These are phyloP conservation scores for Hysterium pulicare DNA, from an alignment of 2,329 filamentous ascomycete genomes.

Conservation along the genomic window DNA sequence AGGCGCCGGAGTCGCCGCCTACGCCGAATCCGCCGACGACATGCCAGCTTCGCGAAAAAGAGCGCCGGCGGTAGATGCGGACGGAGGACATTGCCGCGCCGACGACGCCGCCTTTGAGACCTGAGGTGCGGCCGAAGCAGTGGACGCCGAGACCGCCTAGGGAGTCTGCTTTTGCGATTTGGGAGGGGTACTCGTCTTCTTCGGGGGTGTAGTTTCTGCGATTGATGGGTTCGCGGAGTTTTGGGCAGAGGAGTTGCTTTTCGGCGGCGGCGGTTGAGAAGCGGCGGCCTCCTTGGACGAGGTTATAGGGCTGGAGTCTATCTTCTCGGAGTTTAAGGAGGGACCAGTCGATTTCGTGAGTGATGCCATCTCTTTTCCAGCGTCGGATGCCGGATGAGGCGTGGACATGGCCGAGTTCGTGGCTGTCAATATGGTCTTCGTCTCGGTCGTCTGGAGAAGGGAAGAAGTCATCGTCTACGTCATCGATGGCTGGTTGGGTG, in stretches of 20 bases:
- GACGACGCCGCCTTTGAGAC: slow-evolving; percentile 75
- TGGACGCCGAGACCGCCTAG: slow-evolving; percentile 78
- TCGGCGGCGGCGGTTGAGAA: slow-evolving; percentile 21
- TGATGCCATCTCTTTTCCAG: slow-evolving; percentile 64
- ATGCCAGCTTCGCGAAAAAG: slow-evolving; percentile 70
- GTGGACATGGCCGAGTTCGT: slow-evolving; percentile 77
- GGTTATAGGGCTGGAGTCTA: slow-evolving; percentile 68
- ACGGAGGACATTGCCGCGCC: slow-evolving; percentile 75
- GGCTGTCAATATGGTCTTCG: slow-evolving; percentile 76
- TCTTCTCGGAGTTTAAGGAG: slow-evolving; percentile 75
- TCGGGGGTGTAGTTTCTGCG: slow-evolving; percentile 32
- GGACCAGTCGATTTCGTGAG: slow-evolving; percentile 95
- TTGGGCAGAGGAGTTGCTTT: slow-evolving; percentile 27
- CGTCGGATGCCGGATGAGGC: slow-evolving; percentile 87
- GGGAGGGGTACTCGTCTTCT: slow-evolving; percentile 51
- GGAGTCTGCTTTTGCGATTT: slow-evolving; percentile 56
- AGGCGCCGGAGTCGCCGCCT: slow-evolving; percentile 88
- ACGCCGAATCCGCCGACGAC: slow-evolving; percentile 63
- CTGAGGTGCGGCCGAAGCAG: slow-evolving; percentile 83
- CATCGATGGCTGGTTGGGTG: slow-evolving; percentile 88
- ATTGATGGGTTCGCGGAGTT: slow-evolving; percentile 33
- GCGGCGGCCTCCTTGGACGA: slow-evolving; percentile 56
- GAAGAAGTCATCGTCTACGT: slow-evolving; percentile 79
- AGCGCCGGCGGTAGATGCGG: slow-evolving; percentile 79
- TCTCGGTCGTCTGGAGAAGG: slow-evolving; percentile 70